These are phyloP conservation scores for Macroventuria anomochaeta DNA, from an alignment of 2,329 filamentous ascomycete species.

Conservation along the genomic window DNA sequence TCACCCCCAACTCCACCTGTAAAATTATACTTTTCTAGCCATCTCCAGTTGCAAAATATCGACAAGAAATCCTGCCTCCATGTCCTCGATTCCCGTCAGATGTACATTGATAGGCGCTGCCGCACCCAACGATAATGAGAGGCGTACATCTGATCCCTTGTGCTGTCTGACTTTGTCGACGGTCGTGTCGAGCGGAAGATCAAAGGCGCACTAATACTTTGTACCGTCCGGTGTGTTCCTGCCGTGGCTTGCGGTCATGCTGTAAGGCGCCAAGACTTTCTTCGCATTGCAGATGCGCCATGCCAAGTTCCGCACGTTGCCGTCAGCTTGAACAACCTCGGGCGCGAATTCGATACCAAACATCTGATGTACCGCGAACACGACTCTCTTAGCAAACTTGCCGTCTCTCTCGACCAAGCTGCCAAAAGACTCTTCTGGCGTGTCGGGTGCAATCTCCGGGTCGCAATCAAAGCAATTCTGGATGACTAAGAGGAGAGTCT, in stretches of 20 bases:
- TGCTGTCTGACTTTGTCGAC: not conserved
- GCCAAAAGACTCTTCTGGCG: conserved; percentile 82
- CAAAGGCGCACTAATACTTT: conserved; percentile 1
- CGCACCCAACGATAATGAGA: too few species aligned
- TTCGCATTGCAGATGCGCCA: conserved; percentile 97
- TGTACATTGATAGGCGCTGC: too few species aligned
- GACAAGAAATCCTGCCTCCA: not conserved
- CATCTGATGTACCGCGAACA: conserved; percentile 95
- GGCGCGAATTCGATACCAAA: conserved; percentile 95
- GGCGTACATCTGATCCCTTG: not conserved
- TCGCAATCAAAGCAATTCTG: conserved; percentile 93
- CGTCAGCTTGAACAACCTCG: conserved; percentile 89
- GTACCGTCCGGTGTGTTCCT: conserved; percentile 42
- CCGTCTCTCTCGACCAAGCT: conserved; percentile 82
- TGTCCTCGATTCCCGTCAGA: not conserved
- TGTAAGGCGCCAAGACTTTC: conserved; percentile 73
- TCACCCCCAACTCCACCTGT: not conserved
- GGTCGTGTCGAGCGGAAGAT: not conserved
- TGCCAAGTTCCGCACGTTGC: conserved; percentile 85
- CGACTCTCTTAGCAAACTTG: conserved; percentile 87
- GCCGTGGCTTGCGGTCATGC: conserved; percentile 55
- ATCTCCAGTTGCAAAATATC: not conserved
- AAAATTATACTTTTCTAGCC: not conserved
- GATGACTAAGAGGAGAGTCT: conserved; percentile 79
- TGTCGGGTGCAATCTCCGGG: conserved; percentile 84